Base-by-base conservation (phyloP, 1,139 yeast species). In the Kazachstania sp. region DNA sequence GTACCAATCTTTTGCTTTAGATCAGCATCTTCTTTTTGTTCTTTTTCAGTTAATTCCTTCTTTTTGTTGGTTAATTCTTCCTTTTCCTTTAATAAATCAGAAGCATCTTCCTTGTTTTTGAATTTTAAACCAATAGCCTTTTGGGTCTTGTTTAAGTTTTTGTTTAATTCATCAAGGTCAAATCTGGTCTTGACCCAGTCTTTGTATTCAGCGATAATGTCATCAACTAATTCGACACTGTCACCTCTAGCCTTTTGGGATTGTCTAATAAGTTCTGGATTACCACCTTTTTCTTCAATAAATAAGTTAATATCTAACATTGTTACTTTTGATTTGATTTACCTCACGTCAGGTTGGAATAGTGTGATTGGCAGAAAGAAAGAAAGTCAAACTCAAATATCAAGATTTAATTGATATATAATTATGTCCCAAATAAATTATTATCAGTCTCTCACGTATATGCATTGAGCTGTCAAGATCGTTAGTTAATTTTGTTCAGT, bases 181-280 rank as follows among this genome's bases (percentile, higher is more conserved):
- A 88, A 92, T 73, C 97, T 86, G 59, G 87, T 78, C 69, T 78
- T 81, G 58, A 92, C 86, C 98, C 98, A 92, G 51, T 78, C 81
- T 71, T 86, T 86, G 77, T 92, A 92, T 57, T 83, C 95, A 54
- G 73, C 74, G 66, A 94, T 86, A 65, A 92, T 88, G 71, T 92
- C 97, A 65, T 92, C 99, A 43, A 92, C 97, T 48, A 92, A 66
- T 69, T 92, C 98, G 46, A 88, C 97, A 32, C 94, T 73, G 59
- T 80, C 97, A 51, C 95, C 95, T 74, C 99, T 86, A 56, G 95
- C 95, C 69, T 74, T 79, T 70, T 92, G 98, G 36, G 97, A 88
- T 60, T 73, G 80, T 66, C 84, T 84, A 64, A 92, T 87, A 53
- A 74, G 73, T 58, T 88, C 94, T 40, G 98, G 97, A 68, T 88